Evolutionary conservation across 208 protist genomes (phyloP).

Genomic region (Crithidia mellificae): DNA sequence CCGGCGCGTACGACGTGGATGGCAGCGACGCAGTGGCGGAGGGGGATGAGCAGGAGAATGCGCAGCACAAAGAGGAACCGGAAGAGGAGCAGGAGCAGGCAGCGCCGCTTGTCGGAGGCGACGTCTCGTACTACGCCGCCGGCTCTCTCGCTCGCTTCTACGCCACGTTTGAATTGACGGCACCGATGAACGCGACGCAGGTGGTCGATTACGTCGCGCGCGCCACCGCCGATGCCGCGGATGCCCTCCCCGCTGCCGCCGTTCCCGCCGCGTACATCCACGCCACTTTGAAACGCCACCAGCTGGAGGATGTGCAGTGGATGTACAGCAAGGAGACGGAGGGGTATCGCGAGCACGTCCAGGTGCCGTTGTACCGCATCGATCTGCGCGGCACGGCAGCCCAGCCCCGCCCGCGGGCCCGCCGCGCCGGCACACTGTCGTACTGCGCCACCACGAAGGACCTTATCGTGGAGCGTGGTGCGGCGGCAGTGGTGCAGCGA

Average conservation of each 20-base stretch:
- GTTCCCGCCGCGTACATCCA: constrained; percentile 37
- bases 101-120: constrained; percentile 1
- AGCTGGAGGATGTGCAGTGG: constrained; percentile 47
- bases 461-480: constrained; percentile 2
- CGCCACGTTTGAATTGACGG: constrained; percentile 22
- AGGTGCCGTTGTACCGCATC: constrained; percentile 30
- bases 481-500: neutral
- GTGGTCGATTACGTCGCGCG: constrained; percentile 25
- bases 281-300: constrained; percentile 45
- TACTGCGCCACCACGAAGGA: constrained; percentile 40
- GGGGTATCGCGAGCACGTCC: constrained; percentile 36
- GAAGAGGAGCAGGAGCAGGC: too few species aligned
- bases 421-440: constrained; percentile 24
- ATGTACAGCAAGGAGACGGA: constrained; percentile 41
- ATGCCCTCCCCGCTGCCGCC: constrained; percentile 13
- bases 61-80: too few species aligned
- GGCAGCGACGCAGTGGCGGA: neutral
- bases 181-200: constrained; percentile 18
- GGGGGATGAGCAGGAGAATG: neutral
- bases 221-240: constrained; percentile 15
- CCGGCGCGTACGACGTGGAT: constrained; percentile 4
- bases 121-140: constrained; percentile 24
- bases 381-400: neutral
- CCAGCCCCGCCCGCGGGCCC: neutral
- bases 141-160: constrained; percentile 19